Evolutionary conservation across 2,329 filamentous ascomycete genomes (phyloP), one percentile per base, ranked within the genome.

Genomic region (Albophoma yamanashiensis): DNA sequence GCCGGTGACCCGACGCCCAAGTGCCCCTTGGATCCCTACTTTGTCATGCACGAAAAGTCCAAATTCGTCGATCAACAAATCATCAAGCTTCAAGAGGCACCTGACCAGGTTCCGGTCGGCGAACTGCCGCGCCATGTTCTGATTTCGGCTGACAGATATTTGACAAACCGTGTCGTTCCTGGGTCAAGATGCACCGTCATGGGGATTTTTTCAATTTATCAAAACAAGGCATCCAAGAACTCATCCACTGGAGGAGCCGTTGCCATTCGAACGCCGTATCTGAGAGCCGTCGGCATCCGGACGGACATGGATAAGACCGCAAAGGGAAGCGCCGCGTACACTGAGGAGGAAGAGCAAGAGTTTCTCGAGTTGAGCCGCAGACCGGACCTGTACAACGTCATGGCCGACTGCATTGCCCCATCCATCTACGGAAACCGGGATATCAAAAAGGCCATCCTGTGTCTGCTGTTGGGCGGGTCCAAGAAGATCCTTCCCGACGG

Each of bases 401-500:
- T 99, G 76, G 86, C 92, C 1, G 86, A 89, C 67, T 97, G 92
- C 73, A 96, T 99, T 66, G 94, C 94, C 6, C 94, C 94, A 0
- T 97, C 94, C 0, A 99, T 99, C 69, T 99, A 97, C 71, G 94
- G 94, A 58, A 99, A 97, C 70, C 76, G 83, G 45, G 91, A 97
- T 70, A 99, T 99, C 74, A 99, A 99, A 72, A 99, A 97, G 74
- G 88, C 94, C 4, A 97, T 99, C 67, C 84, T 95, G 1, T 99
- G 94, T 76, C 79, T 99, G 7, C 80, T 99, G 2, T 86, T 97
- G 72, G 94, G 94, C 61, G 94, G 94, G 17, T 96, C 92, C 38
- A 99, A 99, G 76, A 99, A 99, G 76, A 95, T 99, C 43, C 78
- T 99, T 0, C 94, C 94, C 0, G 94, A 99, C 67, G 94, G 94